Conservation (phyloP, 2,329 filamentous ascomycete species). For the Esteya vermicola region DNA sequence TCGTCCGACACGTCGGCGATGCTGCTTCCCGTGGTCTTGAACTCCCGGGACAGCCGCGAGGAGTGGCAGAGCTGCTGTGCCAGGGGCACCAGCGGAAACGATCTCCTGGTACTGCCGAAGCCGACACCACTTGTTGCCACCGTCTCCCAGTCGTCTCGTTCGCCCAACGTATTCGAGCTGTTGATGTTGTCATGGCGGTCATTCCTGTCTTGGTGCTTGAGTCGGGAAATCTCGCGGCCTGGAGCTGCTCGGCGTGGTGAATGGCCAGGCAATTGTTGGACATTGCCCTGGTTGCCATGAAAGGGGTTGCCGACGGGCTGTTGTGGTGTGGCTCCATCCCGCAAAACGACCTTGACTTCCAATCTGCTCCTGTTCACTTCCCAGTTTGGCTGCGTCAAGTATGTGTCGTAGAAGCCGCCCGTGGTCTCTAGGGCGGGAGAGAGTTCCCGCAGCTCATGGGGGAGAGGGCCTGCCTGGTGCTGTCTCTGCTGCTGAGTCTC, state of each 20-base stretch:
- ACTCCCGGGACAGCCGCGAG: conserved; percentile 2
- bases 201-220: not conserved
- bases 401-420: conserved; percentile 6
- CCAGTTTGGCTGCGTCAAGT: conserved; percentile 8
- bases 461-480: not conserved
- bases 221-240: too few species aligned
- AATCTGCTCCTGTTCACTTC: conserved; percentile 4
- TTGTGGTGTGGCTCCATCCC: conserved; percentile 1
- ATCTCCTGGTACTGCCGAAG: conserved; percentile 11
- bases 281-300: not conserved
- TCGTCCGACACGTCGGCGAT: conserved; percentile 29
- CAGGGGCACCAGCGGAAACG: not conserved
- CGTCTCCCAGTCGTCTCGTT: conserved; percentile 25
- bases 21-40: conserved; percentile 22
- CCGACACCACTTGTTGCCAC: conserved; percentile 18
- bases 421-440: conserved; percentile 5
- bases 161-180: conserved; percentile 10
- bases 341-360: conserved; percentile 12
- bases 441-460: not conserved
- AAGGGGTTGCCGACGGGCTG: not conserved
- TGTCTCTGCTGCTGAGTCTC: too few species aligned
- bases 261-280: not conserved
- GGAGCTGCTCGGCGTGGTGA: not conserved
- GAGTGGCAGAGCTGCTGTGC: not conserved
- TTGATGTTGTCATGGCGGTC: not conserved